A percentile compares a stretch with the other conserved stretches of the same genome.
Evolutionary conservation across 2,329 filamentous ascomycete species (phyloP).

Genomic region (Fusarium citri): DNA sequence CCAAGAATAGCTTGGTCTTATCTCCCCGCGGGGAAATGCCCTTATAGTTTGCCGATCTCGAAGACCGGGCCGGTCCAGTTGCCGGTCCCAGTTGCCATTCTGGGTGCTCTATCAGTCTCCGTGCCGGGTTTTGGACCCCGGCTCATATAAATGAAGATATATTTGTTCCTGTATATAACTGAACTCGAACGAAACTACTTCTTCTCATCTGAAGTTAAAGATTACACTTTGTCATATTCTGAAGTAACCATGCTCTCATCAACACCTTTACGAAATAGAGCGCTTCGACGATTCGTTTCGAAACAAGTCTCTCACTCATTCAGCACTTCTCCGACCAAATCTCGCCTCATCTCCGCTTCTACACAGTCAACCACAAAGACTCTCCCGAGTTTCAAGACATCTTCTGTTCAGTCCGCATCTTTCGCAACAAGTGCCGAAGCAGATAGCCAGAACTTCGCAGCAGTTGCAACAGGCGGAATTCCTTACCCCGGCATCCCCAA

Average conservation of each 20-base stretch:
- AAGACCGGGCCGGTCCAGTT: constrained; percentile 3
- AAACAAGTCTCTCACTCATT: constrained; percentile 27
- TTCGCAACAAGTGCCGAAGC: constrained; percentile 41
- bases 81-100: neutral
- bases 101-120: neutral
- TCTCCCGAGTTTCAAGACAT: neutral
- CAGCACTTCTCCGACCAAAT: constrained; percentile 6
- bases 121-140: neutral
- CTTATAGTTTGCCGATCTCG: neutral
- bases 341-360: constrained; percentile 8
- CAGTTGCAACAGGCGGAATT: constrained; percentile 47
- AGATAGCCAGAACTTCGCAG: constrained; percentile 43
- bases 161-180: neutral
- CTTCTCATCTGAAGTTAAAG: neutral
- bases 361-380: neutral
- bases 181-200: neutral
- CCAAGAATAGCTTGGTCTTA: neutral
- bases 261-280: constrained; percentile 11
- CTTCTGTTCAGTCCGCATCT: constrained; percentile 5
- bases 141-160: constrained; percentile 8
- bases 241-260: constrained; percentile 28
- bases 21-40: constrained; percentile 1
- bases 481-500: constrained; percentile 64
- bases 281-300: constrained; percentile 21
- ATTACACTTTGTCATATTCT: neutral